phyloP scores from a whole-genome alignment of 768 basidiomycete species.

The Rhodotorula toruloides region DNA sequence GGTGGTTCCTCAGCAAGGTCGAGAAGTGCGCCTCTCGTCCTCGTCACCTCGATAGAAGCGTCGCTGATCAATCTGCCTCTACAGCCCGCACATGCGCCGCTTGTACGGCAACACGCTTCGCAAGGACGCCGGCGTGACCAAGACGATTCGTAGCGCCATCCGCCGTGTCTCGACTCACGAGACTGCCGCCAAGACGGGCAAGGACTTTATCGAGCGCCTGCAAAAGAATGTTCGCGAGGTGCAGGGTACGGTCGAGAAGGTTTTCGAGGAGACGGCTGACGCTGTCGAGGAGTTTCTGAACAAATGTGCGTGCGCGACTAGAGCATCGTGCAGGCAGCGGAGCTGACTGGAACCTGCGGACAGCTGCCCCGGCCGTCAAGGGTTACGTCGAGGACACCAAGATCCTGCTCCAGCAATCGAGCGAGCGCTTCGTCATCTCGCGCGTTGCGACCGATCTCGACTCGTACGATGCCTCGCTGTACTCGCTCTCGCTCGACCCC shows the following conservation, averaged over 20 bases:
- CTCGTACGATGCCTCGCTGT: slow-evolving; percentile 71
- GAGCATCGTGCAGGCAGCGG: too few species aligned
- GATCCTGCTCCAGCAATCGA: slow-evolving; percentile 78
- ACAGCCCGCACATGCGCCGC: slow-evolving; percentile 95
- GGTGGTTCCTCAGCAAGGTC: slow-evolving; percentile 90
- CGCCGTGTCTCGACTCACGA: slow-evolving; percentile 54
- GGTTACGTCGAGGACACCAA: slow-evolving; percentile 92
- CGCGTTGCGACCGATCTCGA: slow-evolving; percentile 78
- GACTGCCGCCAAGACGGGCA: slow-evolving; percentile 62
- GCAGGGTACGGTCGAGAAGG: slow-evolving; percentile 89
- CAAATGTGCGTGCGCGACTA: slow-evolving; percentile 50
- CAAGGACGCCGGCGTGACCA: slow-evolving; percentile 94
- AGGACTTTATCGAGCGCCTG: slow-evolving; percentile 55
- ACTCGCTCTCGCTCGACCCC: slow-evolving; percentile 61
- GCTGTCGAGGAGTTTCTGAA: slow-evolving; percentile 89
- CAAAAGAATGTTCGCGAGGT: slow-evolving; percentile 83
- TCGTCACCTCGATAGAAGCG: background rate
- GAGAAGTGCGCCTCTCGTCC: slow-evolving; percentile 65
- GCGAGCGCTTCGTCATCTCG: slow-evolving; percentile 88
- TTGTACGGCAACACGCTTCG: slow-evolving; percentile 88
- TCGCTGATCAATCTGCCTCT: background rate
- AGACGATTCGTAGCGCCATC: slow-evolving; percentile 74
- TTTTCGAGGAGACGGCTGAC: slow-evolving; percentile 87
- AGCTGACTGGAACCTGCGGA: too few species aligned
- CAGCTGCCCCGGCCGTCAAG: slow-evolving; percentile 76